phyloP scores from a whole-genome alignment of 805 yeast genomes.

The Cyberlindnera nakhonratchasimensis region DNA sequence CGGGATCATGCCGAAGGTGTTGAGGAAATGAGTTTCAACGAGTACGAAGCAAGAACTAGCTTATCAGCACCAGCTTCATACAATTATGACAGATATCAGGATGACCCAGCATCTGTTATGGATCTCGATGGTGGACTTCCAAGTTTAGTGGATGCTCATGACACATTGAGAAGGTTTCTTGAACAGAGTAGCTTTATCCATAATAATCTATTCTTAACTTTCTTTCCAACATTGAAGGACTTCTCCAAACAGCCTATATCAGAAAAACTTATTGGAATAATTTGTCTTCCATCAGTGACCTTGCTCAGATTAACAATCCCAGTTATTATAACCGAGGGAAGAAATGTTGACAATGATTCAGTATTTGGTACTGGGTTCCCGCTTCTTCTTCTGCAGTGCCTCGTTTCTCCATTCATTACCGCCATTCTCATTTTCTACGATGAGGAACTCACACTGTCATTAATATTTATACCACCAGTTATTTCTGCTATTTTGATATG shows the following conservation, averaged over 20 bases:
- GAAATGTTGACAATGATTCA: slow-evolving; percentile 20
- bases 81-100: slow-evolving; percentile 7
- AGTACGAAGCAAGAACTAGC: slow-evolving; percentile 19
- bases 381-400: slow-evolving; percentile 30
- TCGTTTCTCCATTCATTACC: slow-evolving; percentile 29
- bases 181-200: slow-evolving; percentile 4
- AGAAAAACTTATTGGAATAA: slow-evolving; percentile 29
- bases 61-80: slow-evolving; percentile 19
- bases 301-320: slow-evolving; percentile 36
- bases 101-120: slow-evolving; percentile 3
- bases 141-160: slow-evolving; percentile 15
- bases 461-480: slow-evolving; percentile 9
- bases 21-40: slow-evolving; percentile 6
- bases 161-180: slow-evolving; percentile 7
- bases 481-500: slow-evolving; percentile 5
- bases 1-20: slow-evolving; percentile 14
- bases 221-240: slow-evolving; percentile 33
- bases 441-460: slow-evolving; percentile 1
- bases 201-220: slow-evolving; percentile 5
- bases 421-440: slow-evolving; percentile 16
- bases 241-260: slow-evolving; percentile 26
- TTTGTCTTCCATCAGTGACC: slow-evolving; percentile 35
- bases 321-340: slow-evolving; percentile 28
- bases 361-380: slow-evolving; percentile 21
- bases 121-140: slow-evolving; percentile 11